Evolutionary conservation across 495 filamentous ascomycete species (phyloP).

Genomic region (Penicillium parvum): DNA sequence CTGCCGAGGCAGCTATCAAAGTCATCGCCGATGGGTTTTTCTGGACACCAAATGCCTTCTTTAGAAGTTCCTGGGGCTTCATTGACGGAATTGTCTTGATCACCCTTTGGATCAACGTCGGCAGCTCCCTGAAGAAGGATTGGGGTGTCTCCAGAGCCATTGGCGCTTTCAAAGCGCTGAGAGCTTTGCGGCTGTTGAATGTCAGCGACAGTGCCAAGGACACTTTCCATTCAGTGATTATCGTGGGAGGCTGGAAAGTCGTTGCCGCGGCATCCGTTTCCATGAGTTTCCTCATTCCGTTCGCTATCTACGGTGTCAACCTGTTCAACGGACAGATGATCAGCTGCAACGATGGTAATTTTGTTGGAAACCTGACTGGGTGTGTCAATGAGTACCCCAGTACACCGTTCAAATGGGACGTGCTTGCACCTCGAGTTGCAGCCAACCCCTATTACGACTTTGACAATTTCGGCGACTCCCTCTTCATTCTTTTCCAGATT

Average conservation of each 20-base stretch:
- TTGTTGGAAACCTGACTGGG: conserved; percentile 50
- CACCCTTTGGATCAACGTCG: conserved; percentile 94
- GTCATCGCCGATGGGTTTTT: conserved; percentile 95
- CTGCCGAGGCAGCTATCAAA: conserved; percentile 84
- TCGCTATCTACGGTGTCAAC: conserved; percentile 92
- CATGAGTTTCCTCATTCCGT: conserved; percentile 88
- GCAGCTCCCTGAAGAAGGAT: conserved; percentile 70
- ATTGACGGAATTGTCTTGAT: conserved; percentile 91
- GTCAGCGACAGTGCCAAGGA: conserved; percentile 94
- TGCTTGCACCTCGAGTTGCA: conserved; percentile 76
- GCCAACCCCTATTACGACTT: conserved; percentile 86
- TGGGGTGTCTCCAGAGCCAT: conserved; percentile 82
- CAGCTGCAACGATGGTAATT: conserved; percentile 68
- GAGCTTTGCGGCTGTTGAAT: conserved; percentile 86
- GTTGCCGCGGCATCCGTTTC: conserved; percentile 85
- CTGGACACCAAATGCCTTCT: conserved; percentile 96
- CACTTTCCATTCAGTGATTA: conserved; percentile 94
- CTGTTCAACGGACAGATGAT: conserved; percentile 82
- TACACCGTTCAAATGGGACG: conserved; percentile 73
- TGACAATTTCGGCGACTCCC: conserved; percentile 84
- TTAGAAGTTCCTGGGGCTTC: conserved; percentile 92
- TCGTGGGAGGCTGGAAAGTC: conserved; percentile 89
- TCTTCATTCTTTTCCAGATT: conserved; percentile 98
- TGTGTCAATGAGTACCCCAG: conserved; percentile 80
- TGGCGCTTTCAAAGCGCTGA: conserved; percentile 96